phyloP scores from a whole-genome alignment of 2,329 filamentous ascomycete species.

The Neonectria neomacrospora region DNA sequence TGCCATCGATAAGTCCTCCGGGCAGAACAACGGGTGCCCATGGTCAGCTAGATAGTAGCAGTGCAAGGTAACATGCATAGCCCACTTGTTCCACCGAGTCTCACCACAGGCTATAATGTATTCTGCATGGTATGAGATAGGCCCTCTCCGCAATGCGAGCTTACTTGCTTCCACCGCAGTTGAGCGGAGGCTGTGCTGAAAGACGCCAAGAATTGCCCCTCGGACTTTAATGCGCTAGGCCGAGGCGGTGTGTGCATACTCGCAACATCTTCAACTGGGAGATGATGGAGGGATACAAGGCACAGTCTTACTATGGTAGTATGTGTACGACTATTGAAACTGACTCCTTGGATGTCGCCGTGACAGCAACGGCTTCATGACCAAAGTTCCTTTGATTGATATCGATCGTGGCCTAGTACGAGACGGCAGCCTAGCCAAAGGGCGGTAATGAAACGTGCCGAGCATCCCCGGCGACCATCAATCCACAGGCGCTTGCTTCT shows the following conservation, averaged over 20 bases:
- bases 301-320: too few species aligned
- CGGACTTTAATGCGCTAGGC: background rate
- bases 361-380: background rate
- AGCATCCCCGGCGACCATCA: background rate
- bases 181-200: background rate
- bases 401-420: too few species aligned
- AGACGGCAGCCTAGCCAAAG: background rate
- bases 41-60: too few species aligned
- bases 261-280: background rate
- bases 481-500: background rate
- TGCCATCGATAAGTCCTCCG: conserved; percentile 54
- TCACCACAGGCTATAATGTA: too few species aligned
- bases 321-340: background rate
- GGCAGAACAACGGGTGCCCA: too few species aligned
- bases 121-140: too few species aligned
- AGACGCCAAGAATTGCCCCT: background rate
- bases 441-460: background rate
- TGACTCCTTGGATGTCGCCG: background rate
- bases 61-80: too few species aligned
- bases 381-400: background rate
- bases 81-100: too few species aligned
- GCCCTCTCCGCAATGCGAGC: too few species aligned
- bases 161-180: background rate
- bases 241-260: background rate
- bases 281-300: too few species aligned